phyloP scores from a whole-genome alignment of 805 yeast genomes.

The Martiniozyma abietophila region DNA sequence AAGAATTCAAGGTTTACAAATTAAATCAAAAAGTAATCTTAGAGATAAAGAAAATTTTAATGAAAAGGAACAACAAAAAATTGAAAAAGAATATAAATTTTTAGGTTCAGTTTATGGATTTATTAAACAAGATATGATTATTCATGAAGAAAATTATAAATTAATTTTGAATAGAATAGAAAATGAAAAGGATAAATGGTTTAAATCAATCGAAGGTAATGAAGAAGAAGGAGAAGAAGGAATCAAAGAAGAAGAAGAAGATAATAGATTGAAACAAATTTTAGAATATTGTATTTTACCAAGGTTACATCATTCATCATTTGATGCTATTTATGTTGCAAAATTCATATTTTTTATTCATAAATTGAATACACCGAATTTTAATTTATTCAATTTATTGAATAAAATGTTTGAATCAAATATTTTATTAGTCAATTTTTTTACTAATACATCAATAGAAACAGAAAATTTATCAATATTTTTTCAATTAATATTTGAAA shows the following conservation, averaged over 20 bases:
- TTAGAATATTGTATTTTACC: conserved; percentile 66
- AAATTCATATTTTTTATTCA: conserved; percentile 50
- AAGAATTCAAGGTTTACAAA: conserved; percentile 28
- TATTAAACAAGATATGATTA: conserved; percentile 32
- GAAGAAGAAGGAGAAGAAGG: conserved; percentile 30
- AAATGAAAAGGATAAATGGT: conserved; percentile 35
- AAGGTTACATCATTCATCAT: conserved; percentile 65
- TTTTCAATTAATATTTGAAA: conserved; percentile 45
- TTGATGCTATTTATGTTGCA: conserved; percentile 68
- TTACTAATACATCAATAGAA: conserved; percentile 64
- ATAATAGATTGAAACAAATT: conserved; percentile 18
- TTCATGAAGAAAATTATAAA: conserved; percentile 35
- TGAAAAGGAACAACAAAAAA: conserved; percentile 18
- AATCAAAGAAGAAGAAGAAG: conserved; percentile 23
- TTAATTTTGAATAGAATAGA: conserved; percentile 23
- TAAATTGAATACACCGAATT: conserved; percentile 26
- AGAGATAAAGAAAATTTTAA: conserved; percentile 14
- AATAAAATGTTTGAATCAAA: conserved; percentile 37
- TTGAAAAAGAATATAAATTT: conserved; percentile 16
- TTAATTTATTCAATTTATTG: conserved; percentile 31
- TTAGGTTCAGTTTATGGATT: conserved; percentile 21
- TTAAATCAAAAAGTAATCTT: conserved; percentile 27
- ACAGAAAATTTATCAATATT: conserved; percentile 79
- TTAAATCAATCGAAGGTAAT: conserved; percentile 22
- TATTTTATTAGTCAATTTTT: conserved; percentile 45